A percentile compares a stretch with the other conserved stretches of the same genome.
phyloP scores from a whole-genome alignment of 139 green algal species.

The Chlorella sp. region DNA sequence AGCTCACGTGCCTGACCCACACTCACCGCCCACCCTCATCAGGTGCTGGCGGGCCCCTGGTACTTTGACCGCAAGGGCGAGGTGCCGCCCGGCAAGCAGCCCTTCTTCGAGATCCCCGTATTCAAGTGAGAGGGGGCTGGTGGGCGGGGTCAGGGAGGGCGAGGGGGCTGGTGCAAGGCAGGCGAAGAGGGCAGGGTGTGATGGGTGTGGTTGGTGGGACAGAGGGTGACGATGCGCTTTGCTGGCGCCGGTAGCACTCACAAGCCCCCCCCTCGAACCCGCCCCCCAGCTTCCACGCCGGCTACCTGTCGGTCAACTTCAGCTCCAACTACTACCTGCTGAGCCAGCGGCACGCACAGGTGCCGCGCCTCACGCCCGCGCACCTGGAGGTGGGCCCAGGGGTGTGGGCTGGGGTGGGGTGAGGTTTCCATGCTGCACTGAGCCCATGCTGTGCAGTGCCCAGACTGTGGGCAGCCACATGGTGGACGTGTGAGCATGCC shows the following conservation, averaged over 20 bases:
- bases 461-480: too few species aligned
- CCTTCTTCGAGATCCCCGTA: conserved; percentile 61
- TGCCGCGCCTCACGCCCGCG: conserved; percentile 52
- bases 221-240: too few species aligned
- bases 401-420: not conserved
- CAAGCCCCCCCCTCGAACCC: conserved; percentile 53
- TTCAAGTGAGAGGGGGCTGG: conserved; percentile 39
- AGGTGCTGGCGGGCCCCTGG: conserved; percentile 53
- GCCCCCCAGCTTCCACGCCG: conserved; percentile 45
- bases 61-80: conserved; percentile 61
- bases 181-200: too few species aligned
- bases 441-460: too few species aligned
- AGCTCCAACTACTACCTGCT: conserved; percentile 55
- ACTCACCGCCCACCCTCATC: not conserved
- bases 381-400: conserved; percentile 46
- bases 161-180: too few species aligned
- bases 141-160: too few species aligned
- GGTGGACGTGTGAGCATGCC: too few species aligned
- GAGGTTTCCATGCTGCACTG: not conserved
- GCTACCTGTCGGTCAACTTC: conserved; percentile 55
- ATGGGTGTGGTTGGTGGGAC: too few species aligned
- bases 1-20: too few species aligned
- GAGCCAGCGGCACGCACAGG: conserved; percentile 51
- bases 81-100: conserved; percentile 58
- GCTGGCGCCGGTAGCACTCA: too few species aligned